Evolutionary conservation across 495 filamentous ascomycete genomes (phyloP).

Genomic region (Penicillium steckii): DNA sequence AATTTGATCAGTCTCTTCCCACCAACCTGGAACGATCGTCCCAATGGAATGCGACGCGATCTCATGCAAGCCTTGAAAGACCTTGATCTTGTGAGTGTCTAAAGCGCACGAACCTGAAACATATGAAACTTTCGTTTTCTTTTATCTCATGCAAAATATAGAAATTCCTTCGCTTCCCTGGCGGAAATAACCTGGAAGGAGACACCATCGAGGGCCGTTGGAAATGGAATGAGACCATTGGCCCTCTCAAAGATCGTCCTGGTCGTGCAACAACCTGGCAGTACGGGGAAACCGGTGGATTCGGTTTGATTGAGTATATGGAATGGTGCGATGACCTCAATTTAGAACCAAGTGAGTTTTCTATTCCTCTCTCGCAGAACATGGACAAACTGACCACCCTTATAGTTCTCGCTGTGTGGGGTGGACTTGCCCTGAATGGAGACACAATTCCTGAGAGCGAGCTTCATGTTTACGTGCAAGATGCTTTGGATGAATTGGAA

Average conservation of each 20-base stretch:
- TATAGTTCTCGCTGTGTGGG: conserved; percentile 56
- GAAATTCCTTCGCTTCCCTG: conserved; percentile 62
- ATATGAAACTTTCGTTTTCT: no score
- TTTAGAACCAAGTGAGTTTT: conserved; percentile 48
- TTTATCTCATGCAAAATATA: conserved; percentile 22
- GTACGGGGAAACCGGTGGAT: conserved; percentile 57
- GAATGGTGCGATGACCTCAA: conserved; percentile 63
- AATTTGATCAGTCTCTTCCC: conserved; percentile 68
- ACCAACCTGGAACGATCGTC: conserved; percentile 54
- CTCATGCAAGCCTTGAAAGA: conserved; percentile 57
- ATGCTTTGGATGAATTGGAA: conserved; percentile 66
- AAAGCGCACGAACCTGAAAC: no score
- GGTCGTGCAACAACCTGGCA: conserved; percentile 60
- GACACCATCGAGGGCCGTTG: conserved; percentile 51
- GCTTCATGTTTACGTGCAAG: conserved; percentile 44
- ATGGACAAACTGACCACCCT: neutral
- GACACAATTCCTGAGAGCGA: conserved; percentile 33
- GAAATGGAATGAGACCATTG: conserved; percentile 70
- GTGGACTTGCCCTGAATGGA: conserved; percentile 59
- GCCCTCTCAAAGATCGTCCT: conserved; percentile 59
- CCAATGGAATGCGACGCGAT: conserved; percentile 63
- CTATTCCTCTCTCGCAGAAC: neutral
- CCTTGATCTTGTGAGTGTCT: conserved; percentile 35
- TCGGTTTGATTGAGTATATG: conserved; percentile 63
- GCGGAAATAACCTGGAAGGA: conserved; percentile 67